Percentiles rank a stretch among this genome's conserved stretches.
Evolutionary conservation across 148 eudicot species (phyloP).

Genomic region (Polygonum maritimum): DNA sequence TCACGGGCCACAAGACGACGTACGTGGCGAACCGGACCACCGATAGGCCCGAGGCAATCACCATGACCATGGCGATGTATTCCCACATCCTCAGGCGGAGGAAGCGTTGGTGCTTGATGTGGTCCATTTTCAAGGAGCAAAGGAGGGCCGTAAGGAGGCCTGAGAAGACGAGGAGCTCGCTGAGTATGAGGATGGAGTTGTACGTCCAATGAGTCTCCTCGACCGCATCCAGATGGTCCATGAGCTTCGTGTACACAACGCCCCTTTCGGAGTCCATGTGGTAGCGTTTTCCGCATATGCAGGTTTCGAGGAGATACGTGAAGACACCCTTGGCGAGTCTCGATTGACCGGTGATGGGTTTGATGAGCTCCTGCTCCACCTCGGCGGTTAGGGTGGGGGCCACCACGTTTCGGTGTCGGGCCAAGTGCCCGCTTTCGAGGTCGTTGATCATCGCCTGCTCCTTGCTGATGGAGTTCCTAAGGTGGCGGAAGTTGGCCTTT

Average conservation of each 20-base stretch:
- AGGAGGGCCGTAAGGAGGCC: neutral
- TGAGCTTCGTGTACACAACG: neutral
- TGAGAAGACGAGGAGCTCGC: neutral
- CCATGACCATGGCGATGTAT: neutral
- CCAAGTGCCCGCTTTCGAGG: neutral
- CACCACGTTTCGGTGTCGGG: neutral
- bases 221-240: neutral
- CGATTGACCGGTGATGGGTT: neutral
- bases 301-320: neutral
- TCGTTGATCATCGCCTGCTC: neutral
- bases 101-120: neutral
- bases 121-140: neutral
- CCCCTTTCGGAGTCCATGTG: neutral
- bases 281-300: neutral
- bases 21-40: neutral
- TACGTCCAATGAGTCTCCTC: neutral
- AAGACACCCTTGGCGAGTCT: neutral
- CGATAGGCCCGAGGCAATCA: neutral
- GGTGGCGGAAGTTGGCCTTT: neutral
- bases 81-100: slow-evolving; percentile 2
- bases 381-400: too few species aligned
- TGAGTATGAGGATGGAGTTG: neutral
- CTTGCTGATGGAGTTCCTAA: neutral
- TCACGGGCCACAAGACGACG: neutral
- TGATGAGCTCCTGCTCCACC: too few species aligned